These are phyloP conservation scores for Candida suzukii DNA, from an alignment of 805 yeast genomes.

Conservation along the genomic window DNA sequence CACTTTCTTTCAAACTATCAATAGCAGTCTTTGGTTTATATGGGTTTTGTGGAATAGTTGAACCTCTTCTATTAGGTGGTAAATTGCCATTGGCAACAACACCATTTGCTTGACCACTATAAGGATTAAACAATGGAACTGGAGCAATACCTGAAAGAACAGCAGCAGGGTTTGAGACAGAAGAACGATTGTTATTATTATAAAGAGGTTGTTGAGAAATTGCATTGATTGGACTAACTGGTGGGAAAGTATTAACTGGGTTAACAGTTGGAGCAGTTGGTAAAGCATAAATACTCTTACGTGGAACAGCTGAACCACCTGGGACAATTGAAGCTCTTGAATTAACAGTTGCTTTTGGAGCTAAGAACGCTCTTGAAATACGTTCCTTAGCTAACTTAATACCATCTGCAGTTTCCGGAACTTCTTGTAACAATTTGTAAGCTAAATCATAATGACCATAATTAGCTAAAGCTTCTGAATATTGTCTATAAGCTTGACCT, in stretches of 20 bases:
- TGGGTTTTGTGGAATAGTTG: slow-evolving; percentile 15
- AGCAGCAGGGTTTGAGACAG: not conserved
- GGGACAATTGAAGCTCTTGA: not conserved
- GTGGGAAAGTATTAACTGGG: slow-evolving; percentile 1
- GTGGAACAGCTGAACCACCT: slow-evolving; percentile 2
- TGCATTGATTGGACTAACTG: slow-evolving; percentile 13
- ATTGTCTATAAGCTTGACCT: slow-evolving; percentile 68
- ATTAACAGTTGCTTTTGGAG: not conserved
- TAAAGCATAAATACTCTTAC: not conserved
- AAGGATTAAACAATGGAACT: not conserved
- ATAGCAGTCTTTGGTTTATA: slow-evolving; percentile 29
- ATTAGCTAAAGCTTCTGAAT: slow-evolving; percentile 70
- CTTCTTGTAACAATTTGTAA: slow-evolving; percentile 51
- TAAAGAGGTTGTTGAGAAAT: no score
- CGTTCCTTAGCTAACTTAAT: slow-evolving; percentile 73
- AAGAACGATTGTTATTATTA: not conserved
- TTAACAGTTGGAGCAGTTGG: not conserved
- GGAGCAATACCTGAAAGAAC: slow-evolving; percentile 10
- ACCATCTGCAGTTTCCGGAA: slow-evolving; percentile 71
- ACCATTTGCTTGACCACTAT: slow-evolving; percentile 24
- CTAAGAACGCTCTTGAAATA: slow-evolving; percentile 52
- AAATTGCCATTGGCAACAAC: slow-evolving; percentile 22
- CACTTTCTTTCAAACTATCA: slow-evolving; percentile 18
- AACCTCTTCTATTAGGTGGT: slow-evolving; percentile 8
- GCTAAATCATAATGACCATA: slow-evolving; percentile 85